phyloP scores from a whole-genome alignment of 1,284 basidiomycete species.

The Ganoderma lingzhi region DNA sequence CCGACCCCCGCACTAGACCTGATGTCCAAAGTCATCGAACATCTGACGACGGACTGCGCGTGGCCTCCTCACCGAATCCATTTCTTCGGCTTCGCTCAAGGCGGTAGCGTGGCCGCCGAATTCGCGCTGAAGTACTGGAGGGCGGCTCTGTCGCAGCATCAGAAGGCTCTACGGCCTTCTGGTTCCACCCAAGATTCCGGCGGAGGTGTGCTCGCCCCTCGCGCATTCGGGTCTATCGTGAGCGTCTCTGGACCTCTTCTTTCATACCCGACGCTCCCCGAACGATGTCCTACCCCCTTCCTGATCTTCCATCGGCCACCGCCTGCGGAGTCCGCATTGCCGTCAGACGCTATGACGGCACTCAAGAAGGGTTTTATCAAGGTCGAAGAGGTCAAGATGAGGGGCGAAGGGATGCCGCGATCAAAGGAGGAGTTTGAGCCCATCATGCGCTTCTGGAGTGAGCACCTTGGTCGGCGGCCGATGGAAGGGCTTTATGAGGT shows the following conservation, averaged over 20 bases:
- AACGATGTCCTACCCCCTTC: conserved; percentile 65
- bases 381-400: conserved; percentile 58
- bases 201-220: conserved; percentile 23
- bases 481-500: conserved; percentile 82
- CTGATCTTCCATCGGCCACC: conserved; percentile 66
- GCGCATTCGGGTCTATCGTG: conserved; percentile 69
- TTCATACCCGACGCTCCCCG: conserved; percentile 72
- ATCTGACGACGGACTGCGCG: conserved; percentile 64
- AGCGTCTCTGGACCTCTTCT: conserved; percentile 78
- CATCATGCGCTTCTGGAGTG: conserved; percentile 90
- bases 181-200: conserved; percentile 1
- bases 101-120: conserved; percentile 84
- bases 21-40: conserved; percentile 60
- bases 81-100: conserved; percentile 91
- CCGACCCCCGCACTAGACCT: conserved; percentile 72
- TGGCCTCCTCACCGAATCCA: conserved; percentile 81
- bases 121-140: conserved; percentile 62
- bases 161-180: conserved; percentile 29
- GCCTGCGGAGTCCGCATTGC: conserved; percentile 54
- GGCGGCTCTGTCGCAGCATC: conserved; percentile 43
- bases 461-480: conserved; percentile 64
- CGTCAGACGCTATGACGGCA: conserved; percentile 52
- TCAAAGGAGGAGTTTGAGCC: conserved; percentile 83
- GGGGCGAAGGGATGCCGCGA: conserved; percentile 73
- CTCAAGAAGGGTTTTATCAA: conserved; percentile 67